A percentile compares a stretch with the other conserved stretches of the same genome.
These are phyloP conservation scores for Ceratocystis ficicola DNA, from an alignment of 2,329 filamentous ascomycete genomes.

Conservation along the genomic window DNA sequence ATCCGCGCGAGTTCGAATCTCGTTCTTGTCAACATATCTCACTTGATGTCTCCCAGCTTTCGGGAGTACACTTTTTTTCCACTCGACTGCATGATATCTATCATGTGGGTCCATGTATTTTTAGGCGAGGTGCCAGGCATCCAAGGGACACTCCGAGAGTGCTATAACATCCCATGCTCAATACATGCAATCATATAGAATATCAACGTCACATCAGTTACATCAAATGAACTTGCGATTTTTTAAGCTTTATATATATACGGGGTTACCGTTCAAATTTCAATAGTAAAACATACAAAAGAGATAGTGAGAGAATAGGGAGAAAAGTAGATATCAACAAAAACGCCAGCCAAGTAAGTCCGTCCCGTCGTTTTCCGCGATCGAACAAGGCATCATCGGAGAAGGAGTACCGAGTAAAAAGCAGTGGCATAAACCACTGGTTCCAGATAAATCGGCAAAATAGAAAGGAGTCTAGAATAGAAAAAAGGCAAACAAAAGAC, in stretches of 20 bases:
- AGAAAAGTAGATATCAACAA: slow-evolving; percentile 1
- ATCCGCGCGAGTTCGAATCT: slow-evolving; percentile 24
- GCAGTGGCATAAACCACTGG: not conserved
- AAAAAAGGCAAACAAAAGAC: not conserved
- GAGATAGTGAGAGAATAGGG: not conserved
- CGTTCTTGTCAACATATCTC: slow-evolving; percentile 26
- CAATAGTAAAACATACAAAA: slow-evolving; percentile 11
- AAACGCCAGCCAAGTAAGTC: slow-evolving; percentile 15
- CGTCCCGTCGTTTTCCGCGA: slow-evolving; percentile 14
- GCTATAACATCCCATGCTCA: too few relatives aligned
- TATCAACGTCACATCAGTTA: too few relatives aligned
- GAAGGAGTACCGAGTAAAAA: not conserved
- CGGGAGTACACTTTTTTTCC: too few relatives aligned
- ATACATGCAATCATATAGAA: too few relatives aligned
- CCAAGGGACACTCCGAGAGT: too few relatives aligned
- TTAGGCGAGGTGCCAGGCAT: too few relatives aligned
- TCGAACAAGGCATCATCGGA: slow-evolving; percentile 5
- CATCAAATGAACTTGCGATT: too few relatives aligned
- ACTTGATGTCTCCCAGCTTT: too few relatives aligned
- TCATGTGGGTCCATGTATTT: too few relatives aligned
- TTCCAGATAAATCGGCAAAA: not conserved
- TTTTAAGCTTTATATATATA: not conserved
- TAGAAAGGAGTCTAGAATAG: not conserved
- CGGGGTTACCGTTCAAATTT: not conserved
- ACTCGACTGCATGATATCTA: too few relatives aligned